phyloP scores from a whole-genome alignment of 371 early-diverging fungal species.

The Rhizopus arrhizus region DNA sequence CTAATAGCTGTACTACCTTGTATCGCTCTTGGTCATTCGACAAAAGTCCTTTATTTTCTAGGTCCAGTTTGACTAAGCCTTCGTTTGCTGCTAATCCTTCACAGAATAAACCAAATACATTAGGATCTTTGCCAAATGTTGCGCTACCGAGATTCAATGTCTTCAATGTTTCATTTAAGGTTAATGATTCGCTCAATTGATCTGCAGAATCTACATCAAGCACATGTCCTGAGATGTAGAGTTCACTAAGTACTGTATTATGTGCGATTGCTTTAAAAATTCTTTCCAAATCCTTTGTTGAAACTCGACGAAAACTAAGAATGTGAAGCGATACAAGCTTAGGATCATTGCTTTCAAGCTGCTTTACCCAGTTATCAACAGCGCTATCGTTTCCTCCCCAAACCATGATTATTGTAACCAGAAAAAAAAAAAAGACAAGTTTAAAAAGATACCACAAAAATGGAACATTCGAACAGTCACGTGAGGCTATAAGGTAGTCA shows the following conservation, averaged over 20 bases:
- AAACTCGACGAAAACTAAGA: conserved; percentile 60
- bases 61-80: conserved; percentile 53
- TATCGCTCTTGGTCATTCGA: conserved; percentile 15
- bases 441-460: too few species aligned
- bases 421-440: background rate
- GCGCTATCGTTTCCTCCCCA: conserved; percentile 65
- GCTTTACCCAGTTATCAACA: conserved; percentile 60
- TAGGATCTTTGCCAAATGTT: conserved; percentile 34
- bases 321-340: conserved; percentile 59
- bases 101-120: conserved; percentile 38
- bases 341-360: conserved; percentile 56
- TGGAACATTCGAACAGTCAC: too few species aligned
- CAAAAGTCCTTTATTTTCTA: conserved; percentile 60
- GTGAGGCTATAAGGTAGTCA: too few species aligned
- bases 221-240: conserved; percentile 62
- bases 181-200: conserved; percentile 43
- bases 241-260: conserved; percentile 53
- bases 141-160: conserved; percentile 53
- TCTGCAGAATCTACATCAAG: conserved; percentile 47
- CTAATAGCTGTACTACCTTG: conserved; percentile 19
- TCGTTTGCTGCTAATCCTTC: conserved; percentile 58
- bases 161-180: conserved; percentile 53
- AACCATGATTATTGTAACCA: conserved; percentile 43
- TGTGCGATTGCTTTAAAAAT: conserved; percentile 52
- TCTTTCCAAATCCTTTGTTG: conserved; percentile 47